Evolutionary conservation across 768 basidiomycete species (phyloP).

Genomic region (Glaciozyma martinii): DNA sequence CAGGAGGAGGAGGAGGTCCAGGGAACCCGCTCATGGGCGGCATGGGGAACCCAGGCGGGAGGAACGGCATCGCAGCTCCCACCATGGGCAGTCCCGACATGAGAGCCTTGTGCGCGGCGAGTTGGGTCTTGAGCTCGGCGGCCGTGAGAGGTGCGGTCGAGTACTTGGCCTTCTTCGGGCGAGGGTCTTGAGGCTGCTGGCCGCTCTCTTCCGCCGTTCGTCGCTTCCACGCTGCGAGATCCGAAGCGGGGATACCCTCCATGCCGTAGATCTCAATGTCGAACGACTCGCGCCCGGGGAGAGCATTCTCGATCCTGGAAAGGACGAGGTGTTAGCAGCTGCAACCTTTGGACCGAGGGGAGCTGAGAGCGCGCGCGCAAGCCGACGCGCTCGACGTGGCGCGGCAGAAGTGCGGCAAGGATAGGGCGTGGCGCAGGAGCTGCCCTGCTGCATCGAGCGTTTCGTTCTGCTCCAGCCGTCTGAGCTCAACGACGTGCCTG

Average conservation of each 20-base stretch:
- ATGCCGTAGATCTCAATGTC: slow-evolving; percentile 99
- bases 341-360: neutral
- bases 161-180: slow-evolving; percentile 59
- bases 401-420: too few relatives aligned
- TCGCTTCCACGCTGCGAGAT: slow-evolving; percentile 90
- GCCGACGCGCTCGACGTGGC: neutral
- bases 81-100: slow-evolving; percentile 51
- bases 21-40: slow-evolving; percentile 4
- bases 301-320: slow-evolving; percentile 88
- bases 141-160: slow-evolving; percentile 70
- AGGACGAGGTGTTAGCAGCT: slow-evolving; percentile 40
- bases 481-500: neutral
- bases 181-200: slow-evolving; percentile 48
- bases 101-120: slow-evolving; percentile 80
- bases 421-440: too few relatives aligned
- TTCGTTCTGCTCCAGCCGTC: neutral
- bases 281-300: slow-evolving; percentile 93
- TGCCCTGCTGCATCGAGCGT: too few relatives aligned
- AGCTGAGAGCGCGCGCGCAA: neutral
- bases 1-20: slow-evolving; percentile 36
- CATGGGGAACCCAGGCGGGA: slow-evolving; percentile 28
- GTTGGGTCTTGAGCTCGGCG: slow-evolving; percentile 71
- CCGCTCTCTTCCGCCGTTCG: slow-evolving; percentile 92
- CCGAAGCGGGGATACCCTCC: slow-evolving; percentile 93
- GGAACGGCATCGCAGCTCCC: slow-evolving; percentile 34